Percentiles rank a stretch among this genome's conserved stretches.
Conservation (phyloP, 257 asterid species). For the Scutellaria baicalensis region DNA sequence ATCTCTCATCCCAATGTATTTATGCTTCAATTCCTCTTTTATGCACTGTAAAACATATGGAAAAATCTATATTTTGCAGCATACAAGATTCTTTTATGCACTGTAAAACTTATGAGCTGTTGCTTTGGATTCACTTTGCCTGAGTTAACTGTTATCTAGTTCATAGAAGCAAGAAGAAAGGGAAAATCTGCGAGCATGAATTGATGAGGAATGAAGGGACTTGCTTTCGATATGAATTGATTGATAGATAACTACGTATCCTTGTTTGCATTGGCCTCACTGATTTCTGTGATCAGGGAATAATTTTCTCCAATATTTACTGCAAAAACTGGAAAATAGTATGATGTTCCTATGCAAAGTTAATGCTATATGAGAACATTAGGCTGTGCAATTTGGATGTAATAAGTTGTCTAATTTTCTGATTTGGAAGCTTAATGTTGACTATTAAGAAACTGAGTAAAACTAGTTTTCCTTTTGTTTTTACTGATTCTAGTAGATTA, state of each 20-base stretch:
- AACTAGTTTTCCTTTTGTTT: not conserved
- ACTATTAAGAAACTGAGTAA: not conserved
- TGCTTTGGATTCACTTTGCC: not conserved
- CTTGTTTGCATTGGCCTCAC: not conserved
- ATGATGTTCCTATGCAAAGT: not conserved
- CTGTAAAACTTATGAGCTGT: not conserved
- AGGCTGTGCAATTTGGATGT: not conserved
- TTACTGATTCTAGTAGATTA: not conserved
- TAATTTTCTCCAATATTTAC: not conserved
- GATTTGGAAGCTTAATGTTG: not conserved
- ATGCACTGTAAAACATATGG: not conserved
- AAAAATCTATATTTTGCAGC: not conserved
- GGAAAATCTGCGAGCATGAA: not conserved
- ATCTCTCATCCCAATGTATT: constrained; percentile 86
- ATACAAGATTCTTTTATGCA: not conserved
- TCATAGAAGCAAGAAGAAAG: not conserved
- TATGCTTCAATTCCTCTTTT: constrained; percentile 6
- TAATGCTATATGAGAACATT: not conserved
- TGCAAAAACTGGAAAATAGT: not conserved
- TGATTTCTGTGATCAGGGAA: not conserved
- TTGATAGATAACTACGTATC: not conserved
- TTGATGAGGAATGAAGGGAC: not conserved
- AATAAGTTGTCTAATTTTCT: not conserved
- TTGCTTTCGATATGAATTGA: not conserved
- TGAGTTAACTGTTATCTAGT: not conserved